phyloP scores from a whole-genome alignment of 306 rosid species.

The Bauhinia variegata region DNA sequence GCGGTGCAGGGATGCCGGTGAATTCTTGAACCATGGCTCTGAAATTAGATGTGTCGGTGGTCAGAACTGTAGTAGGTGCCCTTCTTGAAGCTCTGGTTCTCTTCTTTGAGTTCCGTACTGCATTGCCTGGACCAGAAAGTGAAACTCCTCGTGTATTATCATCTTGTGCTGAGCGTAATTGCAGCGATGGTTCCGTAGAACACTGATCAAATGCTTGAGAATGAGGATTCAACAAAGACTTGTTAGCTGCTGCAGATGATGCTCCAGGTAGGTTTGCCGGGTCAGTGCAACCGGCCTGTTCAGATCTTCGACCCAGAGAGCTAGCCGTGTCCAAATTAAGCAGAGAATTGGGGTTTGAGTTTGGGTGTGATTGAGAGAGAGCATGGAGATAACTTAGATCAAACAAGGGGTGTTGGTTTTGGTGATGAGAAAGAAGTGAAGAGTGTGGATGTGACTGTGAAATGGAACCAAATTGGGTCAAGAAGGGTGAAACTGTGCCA shows the following conservation, averaged over 20 bases:
- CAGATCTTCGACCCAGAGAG: constrained; percentile 48
- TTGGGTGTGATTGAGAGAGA: constrained; percentile 50
- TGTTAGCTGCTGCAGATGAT: constrained; percentile 24
- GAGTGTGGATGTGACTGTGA: constrained; percentile 39
- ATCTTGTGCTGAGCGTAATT: constrained; percentile 5
- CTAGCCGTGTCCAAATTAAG: constrained; percentile 41
- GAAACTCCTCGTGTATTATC: constrained; percentile 25
- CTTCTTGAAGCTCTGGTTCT: constrained; percentile 84
- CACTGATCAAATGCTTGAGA: no score
- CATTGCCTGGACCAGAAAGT: constrained; percentile 20
- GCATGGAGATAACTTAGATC: constrained; percentile 54
- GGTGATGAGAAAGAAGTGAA: constrained; percentile 41
- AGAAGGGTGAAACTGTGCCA: constrained; percentile 35
- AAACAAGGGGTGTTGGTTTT: constrained; percentile 42
- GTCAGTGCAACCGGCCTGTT: constrained; percentile 41
- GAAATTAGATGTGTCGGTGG: constrained; percentile 89
- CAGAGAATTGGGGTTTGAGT: constrained; percentile 47
- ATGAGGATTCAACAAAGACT: constrained; percentile 28
- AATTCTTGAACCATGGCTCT: constrained; percentile 98
- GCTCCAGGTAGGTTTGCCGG: constrained; percentile 18
- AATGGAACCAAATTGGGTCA: constrained; percentile 35
- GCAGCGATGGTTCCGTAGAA: constrained; percentile 8
- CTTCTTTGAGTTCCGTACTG: constrained; percentile 65
- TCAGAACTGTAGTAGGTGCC: constrained; percentile 90
- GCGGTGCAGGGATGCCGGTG: constrained; percentile 91